phyloP scores from a whole-genome alignment of 345 rosid species.

The Eucalyptus pauciflora region DNA sequence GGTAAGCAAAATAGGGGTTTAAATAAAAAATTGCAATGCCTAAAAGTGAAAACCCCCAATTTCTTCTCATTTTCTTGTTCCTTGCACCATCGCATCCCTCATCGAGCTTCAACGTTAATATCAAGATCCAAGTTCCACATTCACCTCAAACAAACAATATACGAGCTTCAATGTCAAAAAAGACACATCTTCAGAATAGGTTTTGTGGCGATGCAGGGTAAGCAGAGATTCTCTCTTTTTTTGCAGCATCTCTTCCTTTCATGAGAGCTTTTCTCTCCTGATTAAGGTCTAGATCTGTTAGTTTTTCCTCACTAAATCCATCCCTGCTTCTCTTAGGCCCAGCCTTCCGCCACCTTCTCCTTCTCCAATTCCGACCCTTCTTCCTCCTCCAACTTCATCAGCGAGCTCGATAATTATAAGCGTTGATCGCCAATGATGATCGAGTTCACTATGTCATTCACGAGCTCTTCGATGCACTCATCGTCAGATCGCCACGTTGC shows the following conservation, averaged over 20 bases:
- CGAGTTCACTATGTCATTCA: background rate
- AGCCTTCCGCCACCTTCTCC: background rate
- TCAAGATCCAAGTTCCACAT: background rate
- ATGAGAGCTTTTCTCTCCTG: background rate
- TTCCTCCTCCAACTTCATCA: background rate
- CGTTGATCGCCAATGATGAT: background rate
- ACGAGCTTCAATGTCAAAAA: background rate
- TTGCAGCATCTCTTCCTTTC: background rate
- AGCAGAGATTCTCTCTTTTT: background rate
- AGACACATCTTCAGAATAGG: background rate
- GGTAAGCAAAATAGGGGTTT: background rate
- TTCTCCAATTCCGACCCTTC: background rate
- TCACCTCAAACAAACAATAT: background rate
- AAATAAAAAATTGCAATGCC: background rate
- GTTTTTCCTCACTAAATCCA: background rate
- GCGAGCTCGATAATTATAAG: background rate
- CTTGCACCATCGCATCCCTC: background rate
- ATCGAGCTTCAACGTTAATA: background rate
- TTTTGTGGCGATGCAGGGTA: background rate
- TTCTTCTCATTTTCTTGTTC: background rate
- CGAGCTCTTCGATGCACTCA: background rate
- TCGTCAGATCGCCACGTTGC: background rate
- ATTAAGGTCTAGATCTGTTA: background rate
- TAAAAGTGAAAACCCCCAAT: background rate
- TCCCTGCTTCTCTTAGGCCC: background rate